phyloP scores from a whole-genome alignment of 148 eudicot genomes.

The Rhododendron molle region DNA sequence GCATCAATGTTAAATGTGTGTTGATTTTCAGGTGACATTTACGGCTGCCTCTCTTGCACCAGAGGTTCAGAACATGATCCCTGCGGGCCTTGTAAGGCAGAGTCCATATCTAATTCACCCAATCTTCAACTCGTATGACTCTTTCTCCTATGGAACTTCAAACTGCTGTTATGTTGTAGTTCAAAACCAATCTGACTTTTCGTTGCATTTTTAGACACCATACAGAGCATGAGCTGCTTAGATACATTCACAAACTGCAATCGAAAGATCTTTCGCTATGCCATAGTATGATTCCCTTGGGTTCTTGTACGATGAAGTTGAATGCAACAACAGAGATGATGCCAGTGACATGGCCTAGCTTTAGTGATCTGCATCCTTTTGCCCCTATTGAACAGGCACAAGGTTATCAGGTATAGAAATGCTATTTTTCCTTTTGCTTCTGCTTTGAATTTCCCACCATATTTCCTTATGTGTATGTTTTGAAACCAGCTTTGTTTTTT shows the following conservation, averaged over 20 bases:
- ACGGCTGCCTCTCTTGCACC: constrained; percentile 84
- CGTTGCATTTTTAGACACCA: constrained; percentile 53
- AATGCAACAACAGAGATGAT: constrained; percentile 98
- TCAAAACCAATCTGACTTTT: constrained; percentile 17
- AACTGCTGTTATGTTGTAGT: background rate
- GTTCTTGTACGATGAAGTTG: constrained; percentile 98
- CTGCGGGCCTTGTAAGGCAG: constrained; percentile 71
- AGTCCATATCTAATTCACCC: constrained; percentile 79
- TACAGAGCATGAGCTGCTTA: constrained; percentile 94
- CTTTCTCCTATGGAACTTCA: constrained; percentile 14
- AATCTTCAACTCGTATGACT: constrained; percentile 82
- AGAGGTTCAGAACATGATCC: constrained; percentile 66
- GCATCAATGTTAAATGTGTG: background rate
- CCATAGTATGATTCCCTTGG: constrained; percentile 99
- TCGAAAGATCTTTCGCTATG: constrained; percentile 91
- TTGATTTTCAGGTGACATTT: constrained; percentile 60
- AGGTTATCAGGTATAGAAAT: constrained; percentile 71
- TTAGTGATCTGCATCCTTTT: constrained; percentile 81
- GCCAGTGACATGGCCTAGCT: constrained; percentile 92
- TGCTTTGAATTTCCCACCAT: background rate
- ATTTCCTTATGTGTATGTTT: background rate
- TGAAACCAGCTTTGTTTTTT: constrained; percentile 5
- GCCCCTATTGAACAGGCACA: constrained; percentile 84
- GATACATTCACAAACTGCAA: constrained; percentile 77
- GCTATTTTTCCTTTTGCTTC: background rate